Percentiles rank a stretch among this genome's conserved stretches.
Evolutionary conservation across 345 rosid species (phyloP).

Genomic region (Trapa bicornis): DNA sequence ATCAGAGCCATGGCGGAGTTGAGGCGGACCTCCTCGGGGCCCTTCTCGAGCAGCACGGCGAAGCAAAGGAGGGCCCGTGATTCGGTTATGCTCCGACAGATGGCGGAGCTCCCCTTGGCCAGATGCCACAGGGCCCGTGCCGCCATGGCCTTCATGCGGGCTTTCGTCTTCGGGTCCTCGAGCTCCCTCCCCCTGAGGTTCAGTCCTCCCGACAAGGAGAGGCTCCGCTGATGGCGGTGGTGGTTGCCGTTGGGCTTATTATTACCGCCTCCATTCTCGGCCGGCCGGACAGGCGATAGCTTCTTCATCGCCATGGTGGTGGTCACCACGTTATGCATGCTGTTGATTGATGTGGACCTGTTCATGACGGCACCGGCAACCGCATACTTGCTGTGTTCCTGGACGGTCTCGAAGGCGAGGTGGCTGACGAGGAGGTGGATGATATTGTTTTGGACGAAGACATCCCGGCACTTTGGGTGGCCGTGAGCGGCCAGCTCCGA

Average conservation of each 20-base stretch:
- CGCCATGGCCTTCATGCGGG: slow-evolving; percentile 67
- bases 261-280: too few relatives aligned
- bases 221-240: slow-evolving; percentile 5
- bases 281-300: too few relatives aligned
- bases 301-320: too few relatives aligned
- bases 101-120: slow-evolving; percentile 40
- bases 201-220: too few relatives aligned
- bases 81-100: slow-evolving; percentile 51
- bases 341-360: too few relatives aligned
- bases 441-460: slow-evolving; percentile 56
- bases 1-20: slow-evolving; percentile 60
- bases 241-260: background rate
- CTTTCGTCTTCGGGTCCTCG: slow-evolving; percentile 44
- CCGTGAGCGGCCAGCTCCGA: slow-evolving; percentile 45
- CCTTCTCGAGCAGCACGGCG: slow-evolving; percentile 54
- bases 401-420: slow-evolving; percentile 73
- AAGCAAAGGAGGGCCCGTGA: slow-evolving; percentile 61
- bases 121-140: slow-evolving; percentile 67
- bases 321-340: too few relatives aligned
- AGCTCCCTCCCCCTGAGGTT: slow-evolving; percentile 24
- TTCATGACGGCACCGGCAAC: too few relatives aligned
- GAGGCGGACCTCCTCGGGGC: slow-evolving; percentile 43
- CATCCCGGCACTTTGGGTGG: slow-evolving; percentile 59
- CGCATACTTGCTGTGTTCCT: slow-evolving; percentile 54
- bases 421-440: slow-evolving; percentile 70